Conservation (phyloP, 1,139 yeast species). For the Kurtzmaniella natalensis region DNA sequence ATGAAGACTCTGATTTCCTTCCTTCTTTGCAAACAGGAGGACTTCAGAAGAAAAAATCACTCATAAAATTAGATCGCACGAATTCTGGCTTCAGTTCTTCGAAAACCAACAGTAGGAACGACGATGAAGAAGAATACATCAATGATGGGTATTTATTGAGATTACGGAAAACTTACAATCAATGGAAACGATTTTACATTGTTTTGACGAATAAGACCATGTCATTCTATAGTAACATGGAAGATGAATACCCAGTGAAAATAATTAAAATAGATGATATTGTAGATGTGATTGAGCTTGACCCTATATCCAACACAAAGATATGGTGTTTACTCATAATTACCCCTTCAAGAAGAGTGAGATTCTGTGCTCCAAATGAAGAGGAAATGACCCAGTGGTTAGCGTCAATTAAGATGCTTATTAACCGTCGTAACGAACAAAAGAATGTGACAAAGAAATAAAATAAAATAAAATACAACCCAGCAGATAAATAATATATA, state of each 20-base stretch:
- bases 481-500: too few species aligned
- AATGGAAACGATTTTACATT: constrained; percentile 44
- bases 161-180: constrained; percentile 39
- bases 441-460: too few species aligned
- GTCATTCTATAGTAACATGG: constrained; percentile 34
- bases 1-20: not conserved
- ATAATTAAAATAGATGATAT: constrained; percentile 31
- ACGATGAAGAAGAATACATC: constrained; percentile 30
- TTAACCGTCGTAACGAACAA: constrained; percentile 8
- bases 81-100: not conserved
- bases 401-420: constrained; percentile 33
- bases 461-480: too few species aligned
- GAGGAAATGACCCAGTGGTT: constrained; percentile 50
- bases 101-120: not conserved
- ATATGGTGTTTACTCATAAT: constrained; percentile 46
- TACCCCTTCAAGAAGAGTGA: constrained; percentile 40
- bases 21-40: not conserved
- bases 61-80: too few species aligned
- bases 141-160: constrained; percentile 40
- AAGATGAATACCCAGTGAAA: constrained; percentile 21
- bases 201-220: constrained; percentile 39
- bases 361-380: constrained; percentile 43
- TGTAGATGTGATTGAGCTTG: constrained; percentile 52
- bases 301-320: constrained; percentile 41
- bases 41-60: not conserved